Base-by-base conservation (phyloP, 345 rosid species). In the Garcia nutans region DNA sequence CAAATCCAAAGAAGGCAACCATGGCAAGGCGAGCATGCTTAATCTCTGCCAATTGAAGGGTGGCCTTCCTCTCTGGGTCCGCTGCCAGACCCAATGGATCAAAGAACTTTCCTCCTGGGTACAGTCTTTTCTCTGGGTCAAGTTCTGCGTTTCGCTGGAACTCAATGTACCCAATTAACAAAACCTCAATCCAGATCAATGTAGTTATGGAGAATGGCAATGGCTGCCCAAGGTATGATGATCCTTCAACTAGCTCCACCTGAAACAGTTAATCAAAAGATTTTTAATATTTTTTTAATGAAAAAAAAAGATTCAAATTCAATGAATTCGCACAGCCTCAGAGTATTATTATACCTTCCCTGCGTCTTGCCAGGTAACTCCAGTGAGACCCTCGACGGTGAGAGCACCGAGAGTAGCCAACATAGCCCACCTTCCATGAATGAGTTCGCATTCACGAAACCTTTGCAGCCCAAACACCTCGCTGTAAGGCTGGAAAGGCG, bases 11-110 rank as follows among this genome's bases (percentile, higher is more conserved):
- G 86, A 91, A 93, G 6, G 74, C 97, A 17, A 95, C 91, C 99
- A 95, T 91, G 54, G 99, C 99, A 10, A 93, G 93, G 31, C 99
- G 97, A 20, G 99, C 99, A 74, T 95, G 99, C 89, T 95, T 95
- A 85, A 95, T 95, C 93, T 95, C 99, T 0, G 99, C 99, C 88
- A 95, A 54, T 61, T 93, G 97, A 77, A 95, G 97, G 37, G 78
- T 88, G 5, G 86, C 93, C 72, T 80, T 93, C 96, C 91, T 95
- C 83, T 93, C 99, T 0, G 99, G 99, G 85, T 95, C 97, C 3
- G 91, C 64, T 0, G 99, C 99, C 79, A 95, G 77, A 0, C 97
- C 97, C 0, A 95, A 85, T 2, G 99, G 97, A 79, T 95, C 97
- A 28, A 95, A 95, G 85, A 79, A 92, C 6, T 76, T 88, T 63